Percentiles rank a stretch among this genome's conserved stretches.
phyloP scores from a whole-genome alignment of 2,329 filamentous ascomycete genomes.

The Cercospora sp. region DNA sequence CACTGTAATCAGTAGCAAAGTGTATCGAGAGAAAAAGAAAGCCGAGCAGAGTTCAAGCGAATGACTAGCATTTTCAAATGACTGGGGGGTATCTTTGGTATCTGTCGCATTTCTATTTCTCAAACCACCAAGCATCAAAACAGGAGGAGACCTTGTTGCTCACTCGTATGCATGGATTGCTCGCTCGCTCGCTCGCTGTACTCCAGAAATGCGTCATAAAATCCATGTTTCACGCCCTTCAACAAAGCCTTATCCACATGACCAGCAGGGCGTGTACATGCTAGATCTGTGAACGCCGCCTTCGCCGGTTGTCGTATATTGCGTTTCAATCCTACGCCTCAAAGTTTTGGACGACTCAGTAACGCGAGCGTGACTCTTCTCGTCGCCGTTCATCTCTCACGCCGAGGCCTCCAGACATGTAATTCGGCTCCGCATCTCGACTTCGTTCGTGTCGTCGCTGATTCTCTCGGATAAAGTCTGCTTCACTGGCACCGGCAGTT shows the following conservation, averaged over 20 bases:
- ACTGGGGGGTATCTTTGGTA: constrained; percentile 13
- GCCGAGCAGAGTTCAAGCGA: background rate
- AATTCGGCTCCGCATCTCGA: constrained; percentile 30
- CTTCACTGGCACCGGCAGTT: constrained; percentile 22
- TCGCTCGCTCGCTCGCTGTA: background rate
- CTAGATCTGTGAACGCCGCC: background rate
- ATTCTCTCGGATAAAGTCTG: constrained; percentile 35
- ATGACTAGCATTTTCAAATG: constrained; percentile 1
- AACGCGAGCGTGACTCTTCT: constrained; percentile 15
- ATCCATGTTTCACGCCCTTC: background rate
- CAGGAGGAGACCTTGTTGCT: background rate
- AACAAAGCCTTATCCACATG: background rate
- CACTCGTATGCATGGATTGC: background rate
- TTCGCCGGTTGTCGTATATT: background rate
- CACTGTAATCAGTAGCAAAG: background rate
- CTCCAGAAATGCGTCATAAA: background rate
- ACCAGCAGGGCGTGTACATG: background rate
- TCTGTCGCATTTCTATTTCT: constrained; percentile 6
- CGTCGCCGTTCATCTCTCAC: constrained; percentile 24
- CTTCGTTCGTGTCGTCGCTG: constrained; percentile 32
- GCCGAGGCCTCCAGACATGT: constrained; percentile 35
- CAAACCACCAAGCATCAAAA: background rate
- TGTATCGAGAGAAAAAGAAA: background rate
- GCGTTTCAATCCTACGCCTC: background rate
- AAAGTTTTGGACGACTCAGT: background rate